Evolutionary conservation across 192 early-diverging fungal species (phyloP).

Genomic region (Lunasporangiospora selenospora): DNA sequence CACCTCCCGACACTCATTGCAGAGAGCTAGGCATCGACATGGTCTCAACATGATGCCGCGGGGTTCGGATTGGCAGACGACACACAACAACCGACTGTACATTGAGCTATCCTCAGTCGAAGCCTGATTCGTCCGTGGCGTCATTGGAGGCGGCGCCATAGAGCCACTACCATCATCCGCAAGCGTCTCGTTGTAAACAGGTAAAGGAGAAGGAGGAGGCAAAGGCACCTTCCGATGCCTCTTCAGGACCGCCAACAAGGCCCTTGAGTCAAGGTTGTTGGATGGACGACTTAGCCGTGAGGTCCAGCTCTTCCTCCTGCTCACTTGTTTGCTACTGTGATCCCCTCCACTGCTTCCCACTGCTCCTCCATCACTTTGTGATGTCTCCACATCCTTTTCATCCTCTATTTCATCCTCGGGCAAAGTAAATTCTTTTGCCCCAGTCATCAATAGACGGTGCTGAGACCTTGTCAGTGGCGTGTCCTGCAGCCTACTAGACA

Average conservation of each 20-base stretch:
- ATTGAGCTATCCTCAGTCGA: constrained; percentile 13
- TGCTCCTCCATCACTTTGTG: no score
- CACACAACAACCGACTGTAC: constrained; percentile 28
- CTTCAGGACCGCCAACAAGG: constrained; percentile 19
- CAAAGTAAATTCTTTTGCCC: neutral
- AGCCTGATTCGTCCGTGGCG: constrained; percentile 3
- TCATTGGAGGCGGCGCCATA: constrained; percentile 15
- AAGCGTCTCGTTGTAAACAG: no score
- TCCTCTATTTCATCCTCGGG: neutral
- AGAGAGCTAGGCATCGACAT: constrained; percentile 43
- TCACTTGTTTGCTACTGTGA: no score
- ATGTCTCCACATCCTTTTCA: neutral
- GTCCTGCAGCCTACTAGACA: constrained; percentile 35
- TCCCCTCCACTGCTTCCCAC: constrained; percentile 5
- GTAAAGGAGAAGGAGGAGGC: no score
- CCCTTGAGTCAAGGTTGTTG: neutral
- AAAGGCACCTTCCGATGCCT: constrained; percentile 28
- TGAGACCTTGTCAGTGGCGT: constrained; percentile 33
- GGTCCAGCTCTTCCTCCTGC: no score
- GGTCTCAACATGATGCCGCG: constrained; percentile 33
- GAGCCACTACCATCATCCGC: no score
- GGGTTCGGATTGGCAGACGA: constrained; percentile 42
- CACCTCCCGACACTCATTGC: constrained; percentile 43
- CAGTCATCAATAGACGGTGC: constrained; percentile 7
- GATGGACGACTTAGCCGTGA: neutral